Conservation (phyloP, 768 basidiomycete species). For the Naganishia randhawae region DNA sequence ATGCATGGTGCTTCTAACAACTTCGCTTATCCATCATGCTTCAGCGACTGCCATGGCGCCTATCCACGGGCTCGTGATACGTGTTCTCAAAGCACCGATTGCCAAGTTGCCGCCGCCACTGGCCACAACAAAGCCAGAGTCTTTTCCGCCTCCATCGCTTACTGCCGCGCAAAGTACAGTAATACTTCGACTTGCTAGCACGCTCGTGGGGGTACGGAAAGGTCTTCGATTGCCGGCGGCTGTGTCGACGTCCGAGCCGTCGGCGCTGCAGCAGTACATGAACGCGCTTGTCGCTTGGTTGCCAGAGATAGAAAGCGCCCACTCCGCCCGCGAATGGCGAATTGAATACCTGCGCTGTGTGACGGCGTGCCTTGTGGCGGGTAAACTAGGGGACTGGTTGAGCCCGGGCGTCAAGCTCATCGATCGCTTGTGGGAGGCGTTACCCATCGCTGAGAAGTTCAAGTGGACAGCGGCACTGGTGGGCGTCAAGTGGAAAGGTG, state of each 20-base stretch:
- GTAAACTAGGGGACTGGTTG: conserved; percentile 48
- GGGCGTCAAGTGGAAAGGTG: conserved; percentile 40
- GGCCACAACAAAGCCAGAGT: background rate
- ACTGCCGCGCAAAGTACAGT: conserved; percentile 8
- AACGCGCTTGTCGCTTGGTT: conserved; percentile 10
- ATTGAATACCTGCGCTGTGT: conserved; percentile 33
- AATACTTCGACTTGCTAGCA: conserved; percentile 41
- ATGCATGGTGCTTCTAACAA: conserved; percentile 64
- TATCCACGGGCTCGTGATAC: conserved; percentile 55
- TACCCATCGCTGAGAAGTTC: conserved; percentile 35
- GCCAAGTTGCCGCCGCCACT: too few relatives aligned
- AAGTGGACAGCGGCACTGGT: conserved; percentile 43
- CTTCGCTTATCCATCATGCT: conserved; percentile 78
- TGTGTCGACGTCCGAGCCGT: conserved; percentile 26
- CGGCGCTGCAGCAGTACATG: conserved; percentile 23
- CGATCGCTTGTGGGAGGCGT: conserved; percentile 38
- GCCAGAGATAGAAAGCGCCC: background rate
- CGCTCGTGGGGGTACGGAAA: conserved; percentile 41
- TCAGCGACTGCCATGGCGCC: conserved; percentile 55
- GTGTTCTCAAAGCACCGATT: conserved; percentile 7
- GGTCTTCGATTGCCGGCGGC: conserved; percentile 43
- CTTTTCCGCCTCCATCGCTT: conserved; percentile 20
- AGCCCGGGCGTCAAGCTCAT: conserved; percentile 41
- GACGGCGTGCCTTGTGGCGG: conserved; percentile 40
- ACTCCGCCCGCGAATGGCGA: conserved; percentile 28